Conservation (phyloP, 2,329 filamentous ascomycete species). For the Chrysoporthe austroafricana region DNA sequence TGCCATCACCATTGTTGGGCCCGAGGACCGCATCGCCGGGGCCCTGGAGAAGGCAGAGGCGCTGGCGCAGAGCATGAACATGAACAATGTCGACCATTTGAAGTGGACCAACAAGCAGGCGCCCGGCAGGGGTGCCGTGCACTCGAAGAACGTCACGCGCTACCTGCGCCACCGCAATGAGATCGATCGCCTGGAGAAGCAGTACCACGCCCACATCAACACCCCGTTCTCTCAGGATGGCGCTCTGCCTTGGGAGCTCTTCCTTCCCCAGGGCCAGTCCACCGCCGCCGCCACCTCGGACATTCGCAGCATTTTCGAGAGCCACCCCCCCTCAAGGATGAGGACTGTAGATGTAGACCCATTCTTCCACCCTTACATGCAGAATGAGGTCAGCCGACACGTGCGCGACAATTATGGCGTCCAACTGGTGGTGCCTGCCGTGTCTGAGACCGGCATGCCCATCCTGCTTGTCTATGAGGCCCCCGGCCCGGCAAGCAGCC, state of each 20-base stretch:
- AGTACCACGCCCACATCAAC: conserved; percentile 85
- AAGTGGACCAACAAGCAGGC: conserved; percentile 55
- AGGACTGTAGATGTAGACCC: conserved; percentile 70
- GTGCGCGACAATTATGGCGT: conserved; percentile 74
- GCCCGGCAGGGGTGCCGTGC: conserved; percentile 71
- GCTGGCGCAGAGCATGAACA: conserved; percentile 84
- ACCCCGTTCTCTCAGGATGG: conserved; percentile 72
- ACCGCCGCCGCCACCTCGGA: conserved; percentile 75
- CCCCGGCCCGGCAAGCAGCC: conserved; percentile 48
- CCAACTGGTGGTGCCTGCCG: conserved; percentile 71
- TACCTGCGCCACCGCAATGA: conserved; percentile 84
- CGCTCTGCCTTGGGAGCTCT: conserved; percentile 83
- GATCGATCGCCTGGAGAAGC: conserved; percentile 78
- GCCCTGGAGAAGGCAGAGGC: conserved; percentile 87
- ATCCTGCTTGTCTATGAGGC: conserved; percentile 78
- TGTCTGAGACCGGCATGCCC: conserved; percentile 60
- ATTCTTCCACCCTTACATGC: conserved; percentile 77
- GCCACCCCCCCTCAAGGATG: conserved; percentile 75
- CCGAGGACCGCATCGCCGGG: conserved; percentile 69
- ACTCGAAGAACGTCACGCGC: conserved; percentile 84
- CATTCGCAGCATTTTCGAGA: conserved; percentile 73
- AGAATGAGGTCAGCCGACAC: conserved; percentile 63
- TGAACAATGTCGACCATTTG: conserved; percentile 77
- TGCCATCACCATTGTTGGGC: conserved; percentile 83
- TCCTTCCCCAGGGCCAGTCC: conserved; percentile 84